A percentile compares a stretch with the other conserved stretches of the same genome.
These are phyloP conservation scores for Citrus sinensis DNA, from an alignment of 345 rosid species.

Conservation along the genomic window DNA sequence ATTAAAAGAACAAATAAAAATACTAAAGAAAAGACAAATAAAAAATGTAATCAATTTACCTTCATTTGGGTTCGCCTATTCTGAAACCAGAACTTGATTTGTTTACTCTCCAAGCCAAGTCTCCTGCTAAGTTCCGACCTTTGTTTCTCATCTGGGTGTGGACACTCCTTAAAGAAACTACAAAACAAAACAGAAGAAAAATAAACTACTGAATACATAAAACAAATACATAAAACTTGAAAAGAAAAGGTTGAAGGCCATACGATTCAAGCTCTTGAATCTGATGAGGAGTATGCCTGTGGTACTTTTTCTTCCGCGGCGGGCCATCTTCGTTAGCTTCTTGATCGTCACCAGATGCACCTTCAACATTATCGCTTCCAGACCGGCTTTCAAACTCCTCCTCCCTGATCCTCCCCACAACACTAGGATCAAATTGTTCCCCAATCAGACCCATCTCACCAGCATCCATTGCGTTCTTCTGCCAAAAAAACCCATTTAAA, in stretches of 20 bases:
- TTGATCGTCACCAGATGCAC: conserved; percentile 54
- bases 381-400: conserved; percentile 59
- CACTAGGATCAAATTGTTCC: conserved; percentile 45
- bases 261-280: conserved; percentile 83
- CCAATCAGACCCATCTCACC: conserved; percentile 35
- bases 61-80: conserved; percentile 79
- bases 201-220: not conserved
- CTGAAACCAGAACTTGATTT: conserved; percentile 86
- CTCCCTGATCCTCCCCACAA: conserved; percentile 36
- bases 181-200: not conserved
- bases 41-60: conserved; percentile 28
- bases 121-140: conserved; percentile 49
- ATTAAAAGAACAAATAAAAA: not conserved
- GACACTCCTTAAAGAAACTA: conserved; percentile 60
- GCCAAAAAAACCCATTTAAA: conserved; percentile 19
- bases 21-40: not conserved
- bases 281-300: conserved; percentile 68
- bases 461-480: conserved; percentile 45
- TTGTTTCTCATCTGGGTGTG: conserved; percentile 75
- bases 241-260: not conserved
- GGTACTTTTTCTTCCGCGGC: conserved; percentile 56
- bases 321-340: conserved; percentile 34
- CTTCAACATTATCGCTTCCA: conserved; percentile 54
- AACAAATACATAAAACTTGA: not conserved
- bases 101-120: conserved; percentile 52